Percentiles rank a stretch among this genome's conserved stretches.
Evolutionary conservation across 2,329 filamentous ascomycete genomes (phyloP).

Genomic region (Aspergillus pseudoviridinutans): DNA sequence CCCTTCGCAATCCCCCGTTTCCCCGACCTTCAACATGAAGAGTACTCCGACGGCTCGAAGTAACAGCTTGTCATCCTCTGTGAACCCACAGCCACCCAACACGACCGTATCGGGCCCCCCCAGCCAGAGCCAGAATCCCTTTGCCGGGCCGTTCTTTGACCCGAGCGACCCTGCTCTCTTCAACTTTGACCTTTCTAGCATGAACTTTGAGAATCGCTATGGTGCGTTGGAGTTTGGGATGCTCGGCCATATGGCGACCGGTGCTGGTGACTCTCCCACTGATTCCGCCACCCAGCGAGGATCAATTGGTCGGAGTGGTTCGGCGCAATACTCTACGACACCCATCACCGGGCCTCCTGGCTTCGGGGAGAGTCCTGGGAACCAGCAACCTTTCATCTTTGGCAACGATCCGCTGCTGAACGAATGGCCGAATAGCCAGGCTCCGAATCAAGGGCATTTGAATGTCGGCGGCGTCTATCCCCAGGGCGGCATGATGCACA

Average conservation of each 20-base stretch:
- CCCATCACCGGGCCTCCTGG: conserved; percentile 28
- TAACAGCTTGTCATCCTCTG: conserved; percentile 31
- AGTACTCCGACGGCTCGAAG: conserved; percentile 35
- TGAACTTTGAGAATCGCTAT: conserved; percentile 96
- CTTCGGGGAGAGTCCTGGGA: conserved; percentile 45
- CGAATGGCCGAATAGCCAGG: conserved; percentile 42
- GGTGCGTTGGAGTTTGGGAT: conserved; percentile 94
- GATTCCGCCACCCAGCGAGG: conserved; percentile 52
- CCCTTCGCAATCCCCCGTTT: conserved; percentile 64
- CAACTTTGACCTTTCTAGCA: conserved; percentile 90
- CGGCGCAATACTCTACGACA: conserved; percentile 38
- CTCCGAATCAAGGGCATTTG: conserved; percentile 29
- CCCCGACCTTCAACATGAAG: conserved; percentile 63
- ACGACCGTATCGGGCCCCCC: conserved; percentile 49
- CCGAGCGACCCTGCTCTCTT: conserved; percentile 88
- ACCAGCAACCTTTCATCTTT: conserved; percentile 44
- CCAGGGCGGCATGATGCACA: conserved; percentile 37
- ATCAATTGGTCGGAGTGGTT: conserved; percentile 43
- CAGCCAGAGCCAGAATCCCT: conserved; percentile 37
- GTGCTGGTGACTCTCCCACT: conserved; percentile 72
- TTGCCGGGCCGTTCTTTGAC: conserved; percentile 67
- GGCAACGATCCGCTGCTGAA: conserved; percentile 40
- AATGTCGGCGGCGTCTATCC: conserved; percentile 34
- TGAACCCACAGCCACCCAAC: conserved; percentile 47
- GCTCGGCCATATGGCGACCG: conserved; percentile 93